These are phyloP conservation scores for Dispira simplex DNA, from an alignment of 192 early-diverging fungal genomes.

Conservation along the genomic window DNA sequence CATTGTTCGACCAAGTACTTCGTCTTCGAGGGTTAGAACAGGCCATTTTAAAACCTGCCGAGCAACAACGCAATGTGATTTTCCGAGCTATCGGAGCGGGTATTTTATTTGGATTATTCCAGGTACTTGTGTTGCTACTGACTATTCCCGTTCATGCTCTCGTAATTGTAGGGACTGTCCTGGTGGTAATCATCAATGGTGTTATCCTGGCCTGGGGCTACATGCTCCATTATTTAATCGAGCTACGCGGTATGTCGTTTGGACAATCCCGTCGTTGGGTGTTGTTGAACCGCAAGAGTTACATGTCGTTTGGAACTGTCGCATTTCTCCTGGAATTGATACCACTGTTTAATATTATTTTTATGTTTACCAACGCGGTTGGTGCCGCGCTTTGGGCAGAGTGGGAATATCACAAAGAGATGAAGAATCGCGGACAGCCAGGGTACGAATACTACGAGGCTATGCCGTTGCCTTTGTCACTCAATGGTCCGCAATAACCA, in stretches of 20 bases:
- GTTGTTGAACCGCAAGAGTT: neutral
- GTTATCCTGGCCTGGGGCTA: slow-evolving; percentile 7
- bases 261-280: slow-evolving; percentile 10
- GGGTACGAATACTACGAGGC: neutral
- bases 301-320: slow-evolving; percentile 3
- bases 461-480: slow-evolving; percentile 1
- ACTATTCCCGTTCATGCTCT: slow-evolving; percentile 22
- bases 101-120: slow-evolving; percentile 2
- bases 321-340: slow-evolving; percentile 21
- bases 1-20: slow-evolving; percentile 15
- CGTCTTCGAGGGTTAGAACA: slow-evolving; percentile 8
- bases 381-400: slow-evolving; percentile 27
- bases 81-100: slow-evolving; percentile 4
- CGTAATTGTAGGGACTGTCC: slow-evolving; percentile 17
- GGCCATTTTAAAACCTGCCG: neutral
- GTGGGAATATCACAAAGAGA: slow-evolving; percentile 5
- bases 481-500: no score
- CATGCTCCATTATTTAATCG: slow-evolving; percentile 6
- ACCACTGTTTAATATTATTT: slow-evolving; percentile 20
- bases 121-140: slow-evolving; percentile 15
- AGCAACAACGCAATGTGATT: neutral
- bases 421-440: neutral
- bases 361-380: slow-evolving; percentile 27
- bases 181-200: slow-evolving; percentile 11
- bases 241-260: slow-evolving; percentile 10